Conservation (phyloP, 2,329 filamentous ascomycete species). For the Exophiala bonariae region DNA sequence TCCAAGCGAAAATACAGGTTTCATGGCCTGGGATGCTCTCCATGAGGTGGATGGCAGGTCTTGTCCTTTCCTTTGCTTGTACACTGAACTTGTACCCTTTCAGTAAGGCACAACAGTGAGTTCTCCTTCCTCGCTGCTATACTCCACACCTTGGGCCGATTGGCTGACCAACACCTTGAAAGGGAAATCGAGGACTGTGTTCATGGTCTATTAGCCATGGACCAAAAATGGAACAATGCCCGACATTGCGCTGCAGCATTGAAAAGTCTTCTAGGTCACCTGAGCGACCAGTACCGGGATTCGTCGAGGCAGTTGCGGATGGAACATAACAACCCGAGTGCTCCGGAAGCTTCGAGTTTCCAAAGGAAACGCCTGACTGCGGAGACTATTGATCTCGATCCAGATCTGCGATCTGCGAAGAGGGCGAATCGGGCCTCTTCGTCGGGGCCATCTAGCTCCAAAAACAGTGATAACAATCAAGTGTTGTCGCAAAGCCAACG, state of each 20-base stretch:
- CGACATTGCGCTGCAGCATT: constrained; percentile 12
- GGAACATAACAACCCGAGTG: too few species aligned
- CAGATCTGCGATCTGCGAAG: too few species aligned
- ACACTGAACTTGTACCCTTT: constrained; percentile 10
- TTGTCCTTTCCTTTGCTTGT: constrained; percentile 40
- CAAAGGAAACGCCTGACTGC: too few species aligned
- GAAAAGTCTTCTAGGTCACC: constrained; percentile 6
- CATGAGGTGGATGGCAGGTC: constrained; percentile 38
- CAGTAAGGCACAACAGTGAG: constrained; percentile 14
- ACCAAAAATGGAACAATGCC: constrained; percentile 13
- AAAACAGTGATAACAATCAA: too few species aligned
- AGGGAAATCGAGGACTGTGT: constrained; percentile 13
- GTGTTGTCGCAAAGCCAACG: too few species aligned
- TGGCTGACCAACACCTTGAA: neutral
- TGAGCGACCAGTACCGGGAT: constrained; percentile 6
- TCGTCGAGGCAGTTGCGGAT: neutral
- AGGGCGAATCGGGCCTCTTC: too few species aligned
- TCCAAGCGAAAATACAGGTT: constrained; percentile 31
- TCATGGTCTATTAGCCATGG: constrained; percentile 4
- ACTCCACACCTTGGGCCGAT: neutral
- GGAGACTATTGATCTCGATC: too few species aligned
- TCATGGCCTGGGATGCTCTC: constrained; percentile 40
- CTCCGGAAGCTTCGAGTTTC: too few species aligned
- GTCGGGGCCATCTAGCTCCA: too few species aligned
- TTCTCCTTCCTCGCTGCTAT: too few species aligned